Base-by-base conservation (phyloP, 768 basidiomycete genomes). In the Dioszegia aurantiaca region DNA sequence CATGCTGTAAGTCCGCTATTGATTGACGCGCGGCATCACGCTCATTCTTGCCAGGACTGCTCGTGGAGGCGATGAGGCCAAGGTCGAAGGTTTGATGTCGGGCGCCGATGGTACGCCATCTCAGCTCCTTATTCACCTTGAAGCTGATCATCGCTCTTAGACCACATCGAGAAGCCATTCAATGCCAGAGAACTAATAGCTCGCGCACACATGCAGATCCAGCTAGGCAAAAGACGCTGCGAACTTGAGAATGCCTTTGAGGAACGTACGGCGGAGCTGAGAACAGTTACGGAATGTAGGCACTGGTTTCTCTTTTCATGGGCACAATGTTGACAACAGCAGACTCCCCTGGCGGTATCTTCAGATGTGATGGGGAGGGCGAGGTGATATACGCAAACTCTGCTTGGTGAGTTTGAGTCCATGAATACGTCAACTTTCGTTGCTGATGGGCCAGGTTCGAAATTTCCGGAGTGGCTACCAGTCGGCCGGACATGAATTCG, bases 151-250 rank as follows among this genome's bases (percentile, higher is more conserved):
- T 33, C 11, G 3, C 8, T 9, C 9, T 60, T 68, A 62, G 77
- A 78, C 52, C 78, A 78, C 57, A 67, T 78, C 3, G 65, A 63
- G 1, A 79, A 79, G 60, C 78, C 78, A 0, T 79, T 78, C 67
- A 72, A 70, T 27, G 61, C 70, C 0, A 60, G 71, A 17, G 78
- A 78, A 58, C 58, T 79, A 23, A 59, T 79, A 21, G 78, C 78
- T 31, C 67, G 78, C 21, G 57, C 63, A 11, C 59, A 64, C 42
- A 58, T 58, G 57, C 57, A 58, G 28, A 52, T 58, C 57, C 78
- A 79, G 39, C 63, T 80, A 8, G 79, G 79, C 17, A 80, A 80
- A 49, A 69, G 71, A 11, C 61, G 72, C 2, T 37, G 58, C 44
- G 41, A 65, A 17, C 59, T 77, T 4, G 72, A 69, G 55, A 60